These are phyloP conservation scores for Fusarium sp. DNA, from an alignment of 2,329 filamentous ascomycete species.

Conservation along the genomic window DNA sequence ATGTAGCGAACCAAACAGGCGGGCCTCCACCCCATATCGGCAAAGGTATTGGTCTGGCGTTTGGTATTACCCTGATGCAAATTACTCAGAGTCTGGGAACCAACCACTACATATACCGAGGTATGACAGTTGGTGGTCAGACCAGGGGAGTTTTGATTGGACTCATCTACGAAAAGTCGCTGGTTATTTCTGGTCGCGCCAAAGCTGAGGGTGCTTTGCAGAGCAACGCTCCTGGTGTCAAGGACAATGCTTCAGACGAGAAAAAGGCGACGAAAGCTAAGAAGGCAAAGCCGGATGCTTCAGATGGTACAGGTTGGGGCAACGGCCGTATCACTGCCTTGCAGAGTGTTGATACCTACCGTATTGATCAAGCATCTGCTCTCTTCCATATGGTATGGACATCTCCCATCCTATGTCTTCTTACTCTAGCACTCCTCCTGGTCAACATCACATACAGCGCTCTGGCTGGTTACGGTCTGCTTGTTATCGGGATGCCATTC, in stretches of 20 bases:
- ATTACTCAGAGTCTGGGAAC: conserved; percentile 81
- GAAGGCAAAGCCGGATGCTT: conserved; percentile 53
- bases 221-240: conserved; percentile 54
- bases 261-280: conserved; percentile 53
- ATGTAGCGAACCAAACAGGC: conserved; percentile 66
- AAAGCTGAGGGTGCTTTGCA: conserved; percentile 77
- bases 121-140: conserved; percentile 92
- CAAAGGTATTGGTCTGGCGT: conserved; percentile 81
- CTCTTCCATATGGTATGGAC: conserved; percentile 95
- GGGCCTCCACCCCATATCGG: conserved; percentile 74
- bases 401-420: conserved; percentile 78
- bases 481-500: conserved; percentile 81
- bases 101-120: conserved; percentile 92
- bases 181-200: conserved; percentile 87
- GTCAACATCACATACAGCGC: conserved; percentile 93
- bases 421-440: conserved; percentile 83
- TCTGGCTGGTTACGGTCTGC: conserved; percentile 84
- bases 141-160: conserved; percentile 83
- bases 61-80: conserved; percentile 90
- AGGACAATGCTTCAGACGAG: conserved; percentile 55
- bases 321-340: conserved; percentile 93
- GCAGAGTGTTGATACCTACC: conserved; percentile 96
- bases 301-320: conserved; percentile 84
- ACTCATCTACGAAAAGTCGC: conserved; percentile 90
- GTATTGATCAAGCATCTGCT: conserved; percentile 87